Percentiles rank a stretch among this genome's conserved stretches.
These are phyloP conservation scores for Colletotrichum sp. DNA, from an alignment of 2,329 filamentous ascomycete species.

Conservation along the genomic window DNA sequence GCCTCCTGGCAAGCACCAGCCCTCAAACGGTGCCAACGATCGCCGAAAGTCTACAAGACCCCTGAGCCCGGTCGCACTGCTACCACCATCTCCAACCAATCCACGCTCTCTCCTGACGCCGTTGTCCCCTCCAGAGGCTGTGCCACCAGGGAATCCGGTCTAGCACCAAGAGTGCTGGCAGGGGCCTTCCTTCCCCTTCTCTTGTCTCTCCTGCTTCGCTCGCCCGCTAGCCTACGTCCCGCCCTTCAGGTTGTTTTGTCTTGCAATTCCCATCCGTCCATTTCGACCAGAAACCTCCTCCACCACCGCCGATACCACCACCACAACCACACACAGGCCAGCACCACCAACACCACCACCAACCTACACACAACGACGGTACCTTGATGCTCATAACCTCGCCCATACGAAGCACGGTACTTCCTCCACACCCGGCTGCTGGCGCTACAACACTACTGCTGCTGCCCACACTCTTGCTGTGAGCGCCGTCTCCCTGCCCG, in stretches of 20 bases:
- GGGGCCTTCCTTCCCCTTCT: slow-evolving; percentile 12
- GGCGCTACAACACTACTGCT: background rate
- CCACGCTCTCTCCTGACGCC: slow-evolving; percentile 13
- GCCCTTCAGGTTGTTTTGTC: slow-evolving; percentile 5
- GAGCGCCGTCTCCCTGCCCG: background rate
- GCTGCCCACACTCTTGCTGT: background rate
- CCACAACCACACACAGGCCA: background rate
- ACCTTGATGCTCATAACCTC: background rate
- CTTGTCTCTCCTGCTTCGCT: slow-evolving; percentile 10
- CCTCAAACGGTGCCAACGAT: slow-evolving; percentile 19
- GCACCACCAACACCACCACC: background rate
- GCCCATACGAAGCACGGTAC: background rate
- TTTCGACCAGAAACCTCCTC: background rate
- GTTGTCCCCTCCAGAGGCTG: slow-evolving; percentile 15
- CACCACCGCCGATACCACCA: background rate
- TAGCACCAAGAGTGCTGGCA: slow-evolving; percentile 14
- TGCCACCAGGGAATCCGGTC: slow-evolving; percentile 15
- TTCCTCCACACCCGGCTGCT: background rate
- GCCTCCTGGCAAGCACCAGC: slow-evolving; percentile 16
- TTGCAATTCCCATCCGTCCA: background rate
- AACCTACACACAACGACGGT: background rate
- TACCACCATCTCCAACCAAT: slow-evolving; percentile 6
- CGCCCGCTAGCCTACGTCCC: slow-evolving; percentile 11
- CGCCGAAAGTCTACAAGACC: slow-evolving; percentile 22
- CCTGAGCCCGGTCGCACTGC: slow-evolving; percentile 18